These are phyloP conservation scores for Turnera subulata DNA, from an alignment of 345 rosid genomes.

Conservation along the genomic window DNA sequence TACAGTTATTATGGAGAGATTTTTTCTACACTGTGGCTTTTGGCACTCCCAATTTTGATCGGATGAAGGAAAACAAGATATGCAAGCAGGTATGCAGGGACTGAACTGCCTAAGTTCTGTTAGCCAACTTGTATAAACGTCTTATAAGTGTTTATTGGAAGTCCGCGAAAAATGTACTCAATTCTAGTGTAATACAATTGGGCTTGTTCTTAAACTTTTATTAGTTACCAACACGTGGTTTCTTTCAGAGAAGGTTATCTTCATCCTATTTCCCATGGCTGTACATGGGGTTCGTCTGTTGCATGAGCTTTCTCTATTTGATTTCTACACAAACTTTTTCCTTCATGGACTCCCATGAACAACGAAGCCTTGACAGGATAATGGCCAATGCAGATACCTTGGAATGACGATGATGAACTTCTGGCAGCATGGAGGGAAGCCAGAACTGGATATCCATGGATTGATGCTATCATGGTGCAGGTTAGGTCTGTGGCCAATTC, in stretches of 20 bases:
- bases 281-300: no score
- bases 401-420: slow-evolving; percentile 65
- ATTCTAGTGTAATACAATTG: not conserved
- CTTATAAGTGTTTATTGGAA: no score
- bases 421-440: slow-evolving; percentile 90
- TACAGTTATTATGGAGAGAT: slow-evolving; percentile 85
- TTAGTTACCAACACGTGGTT: no score
- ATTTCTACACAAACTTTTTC: not conserved
- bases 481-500: slow-evolving; percentile 37
- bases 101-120: no score
- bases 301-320: not conserved
- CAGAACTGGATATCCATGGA: slow-evolving; percentile 95
- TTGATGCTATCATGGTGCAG: slow-evolving; percentile 98
- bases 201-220: not conserved
- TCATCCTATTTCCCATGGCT: not conserved
- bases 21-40: slow-evolving; percentile 86
- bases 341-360: not conserved
- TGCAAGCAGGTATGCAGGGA: slow-evolving; percentile 75
- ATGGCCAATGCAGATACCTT: slow-evolving; percentile 66
- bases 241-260: not conserved
- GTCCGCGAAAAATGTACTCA: no score
- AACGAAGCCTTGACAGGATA: slow-evolving; percentile 1
- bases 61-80: slow-evolving; percentile 71
- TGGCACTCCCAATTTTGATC: slow-evolving; percentile 83
- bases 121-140: no score